Percentiles rank a stretch among this genome's conserved stretches.
Evolutionary conservation across 352 stramenopile genomes (phyloP).

Genomic region (Globisporangium yorkense): DNA sequence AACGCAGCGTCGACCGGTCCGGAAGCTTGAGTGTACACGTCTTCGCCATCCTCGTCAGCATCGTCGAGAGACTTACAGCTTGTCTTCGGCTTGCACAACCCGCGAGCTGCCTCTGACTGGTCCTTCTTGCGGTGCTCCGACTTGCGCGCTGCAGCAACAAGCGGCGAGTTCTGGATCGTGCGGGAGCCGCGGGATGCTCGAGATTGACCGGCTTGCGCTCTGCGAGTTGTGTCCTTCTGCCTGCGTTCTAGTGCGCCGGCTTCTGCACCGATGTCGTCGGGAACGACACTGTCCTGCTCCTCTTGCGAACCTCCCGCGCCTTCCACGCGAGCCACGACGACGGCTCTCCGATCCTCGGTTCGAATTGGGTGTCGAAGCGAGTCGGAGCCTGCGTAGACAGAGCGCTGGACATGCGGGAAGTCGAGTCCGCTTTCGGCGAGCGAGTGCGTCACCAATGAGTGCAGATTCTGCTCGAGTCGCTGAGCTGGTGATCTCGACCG

Average conservation of each 20-base stretch:
- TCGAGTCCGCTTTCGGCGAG: conserved; percentile 50
- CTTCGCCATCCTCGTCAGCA: conserved; percentile 1
- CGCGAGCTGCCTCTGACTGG: neutral
- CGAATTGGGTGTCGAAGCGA: neutral
- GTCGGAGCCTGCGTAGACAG: neutral
- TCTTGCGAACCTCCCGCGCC: neutral
- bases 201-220: neutral
- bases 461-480: conserved; percentile 45
- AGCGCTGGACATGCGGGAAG: conserved; percentile 46
- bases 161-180: neutral
- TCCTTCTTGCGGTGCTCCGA: neutral
- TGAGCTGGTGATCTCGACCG: neutral
- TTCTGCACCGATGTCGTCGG: neutral
- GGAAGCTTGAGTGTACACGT: conserved; percentile 13
- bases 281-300: neutral
- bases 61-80: conserved; percentile 1
- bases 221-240: neutral
- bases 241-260: neutral
- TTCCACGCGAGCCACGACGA: conserved; percentile 2
- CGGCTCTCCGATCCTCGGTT: neutral
- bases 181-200: neutral
- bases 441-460: conserved; percentile 49
- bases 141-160: conserved; percentile 1
- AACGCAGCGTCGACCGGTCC: conserved; percentile 29
- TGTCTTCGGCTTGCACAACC: conserved; percentile 1